Evolutionary conservation across 371 early-diverging fungal genomes (phyloP).

Genomic region (Mortierella sp.): DNA sequence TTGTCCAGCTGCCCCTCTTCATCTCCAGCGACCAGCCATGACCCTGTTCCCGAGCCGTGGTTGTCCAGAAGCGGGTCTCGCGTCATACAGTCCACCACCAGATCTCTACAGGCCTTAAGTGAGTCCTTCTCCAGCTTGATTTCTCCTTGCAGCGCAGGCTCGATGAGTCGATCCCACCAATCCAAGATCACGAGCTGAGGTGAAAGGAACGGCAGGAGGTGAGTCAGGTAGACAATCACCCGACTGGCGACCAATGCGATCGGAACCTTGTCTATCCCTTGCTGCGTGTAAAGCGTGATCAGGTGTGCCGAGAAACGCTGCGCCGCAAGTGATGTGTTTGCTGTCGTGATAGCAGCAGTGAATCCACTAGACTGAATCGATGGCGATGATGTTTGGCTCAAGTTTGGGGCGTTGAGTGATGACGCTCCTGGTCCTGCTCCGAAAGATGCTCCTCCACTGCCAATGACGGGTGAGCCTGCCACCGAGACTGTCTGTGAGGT

Average conservation of each 20-base stretch:
- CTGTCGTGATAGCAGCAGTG: background rate
- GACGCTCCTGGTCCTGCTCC: conserved; percentile 2
- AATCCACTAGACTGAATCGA: conserved; percentile 10
- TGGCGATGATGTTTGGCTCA: conserved; percentile 22
- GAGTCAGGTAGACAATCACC: conserved; percentile 46
- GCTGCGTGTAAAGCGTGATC: conserved; percentile 34
- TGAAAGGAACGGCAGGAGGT: conserved; percentile 48
- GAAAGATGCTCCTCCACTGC: conserved; percentile 1
- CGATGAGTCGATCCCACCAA: conserved; percentile 55
- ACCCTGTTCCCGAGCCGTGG: conserved; percentile 32
- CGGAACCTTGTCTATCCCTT: conserved; percentile 23
- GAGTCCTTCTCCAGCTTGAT: conserved; percentile 51
- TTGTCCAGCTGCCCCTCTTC: conserved; percentile 49
- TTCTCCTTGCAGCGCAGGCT: conserved; percentile 53
- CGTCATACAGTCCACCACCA: conserved; percentile 50
- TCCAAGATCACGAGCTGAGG: conserved; percentile 45
- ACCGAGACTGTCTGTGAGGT: conserved; percentile 28
- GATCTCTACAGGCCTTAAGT: conserved; percentile 48
- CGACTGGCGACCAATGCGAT: conserved; percentile 35
- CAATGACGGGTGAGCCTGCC: conserved; percentile 27
- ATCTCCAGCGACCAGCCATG: conserved; percentile 45
- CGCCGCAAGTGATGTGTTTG: conserved; percentile 32
- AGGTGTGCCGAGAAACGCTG: conserved; percentile 51
- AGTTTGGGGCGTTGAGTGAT: background rate
- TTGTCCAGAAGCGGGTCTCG: conserved; percentile 33